These are phyloP conservation scores for Tetrahymena borealis DNA, from an alignment of 73 alveolate genomes.

Conservation along the genomic window DNA sequence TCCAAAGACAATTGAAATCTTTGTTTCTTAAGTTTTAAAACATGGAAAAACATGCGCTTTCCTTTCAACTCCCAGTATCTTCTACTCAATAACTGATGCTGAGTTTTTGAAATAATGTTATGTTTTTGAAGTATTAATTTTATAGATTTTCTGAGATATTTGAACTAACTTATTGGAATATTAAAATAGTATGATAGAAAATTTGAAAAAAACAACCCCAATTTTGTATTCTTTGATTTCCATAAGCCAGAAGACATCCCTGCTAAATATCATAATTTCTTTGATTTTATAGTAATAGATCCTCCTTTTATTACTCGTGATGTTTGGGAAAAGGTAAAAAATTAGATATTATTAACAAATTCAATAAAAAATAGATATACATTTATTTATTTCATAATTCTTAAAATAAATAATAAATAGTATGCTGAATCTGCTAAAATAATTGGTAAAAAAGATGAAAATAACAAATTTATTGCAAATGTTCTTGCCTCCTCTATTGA, in stretches of 20 bases:
- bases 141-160: too few relatives aligned
- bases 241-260: conserved; percentile 74
- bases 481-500: conserved; percentile 66
- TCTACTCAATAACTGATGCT: conserved; percentile 47
- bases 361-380: too few relatives aligned
- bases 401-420: too few relatives aligned
- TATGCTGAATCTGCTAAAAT: conserved; percentile 69
- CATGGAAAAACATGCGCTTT: conserved; percentile 52
- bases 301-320: conserved; percentile 91
- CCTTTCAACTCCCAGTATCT: conserved; percentile 83
- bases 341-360: too few relatives aligned
- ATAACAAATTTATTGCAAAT: conserved; percentile 17
- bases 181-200: neutral
- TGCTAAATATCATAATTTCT: conserved; percentile 49
- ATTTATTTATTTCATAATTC: too few relatives aligned
- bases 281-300: conserved; percentile 80
- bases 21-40: conserved; percentile 56
- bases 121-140: conserved; percentile 74
- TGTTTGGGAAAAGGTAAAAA: conserved; percentile 69
- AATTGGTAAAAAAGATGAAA: conserved; percentile 61
- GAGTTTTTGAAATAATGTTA: conserved; percentile 57
- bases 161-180: too few relatives aligned
- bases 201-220: conserved; percentile 59
- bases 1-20: conserved; percentile 65
- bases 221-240: conserved; percentile 78